Evolutionary conservation across 2,329 filamentous ascomycete genomes (phyloP).

Genomic region (Pyricularia pennisetigena): DNA sequence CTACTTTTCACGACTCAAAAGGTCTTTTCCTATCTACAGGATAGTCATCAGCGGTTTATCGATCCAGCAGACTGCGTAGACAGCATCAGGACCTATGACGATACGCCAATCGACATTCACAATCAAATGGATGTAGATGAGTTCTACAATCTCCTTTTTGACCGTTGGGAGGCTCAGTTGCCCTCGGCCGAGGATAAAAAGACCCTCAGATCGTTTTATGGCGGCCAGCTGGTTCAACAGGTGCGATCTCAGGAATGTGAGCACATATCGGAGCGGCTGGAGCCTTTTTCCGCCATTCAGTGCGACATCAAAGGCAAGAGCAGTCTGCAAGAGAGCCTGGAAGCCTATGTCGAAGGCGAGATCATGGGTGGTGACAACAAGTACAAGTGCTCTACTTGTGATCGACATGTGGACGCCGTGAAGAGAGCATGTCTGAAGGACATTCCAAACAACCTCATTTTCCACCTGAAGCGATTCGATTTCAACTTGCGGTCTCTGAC

Average conservation of each 20-base stretch:
- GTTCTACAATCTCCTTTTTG: slow-evolving; percentile 91
- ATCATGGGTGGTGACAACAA: slow-evolving; percentile 98
- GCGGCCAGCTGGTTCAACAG: slow-evolving; percentile 86
- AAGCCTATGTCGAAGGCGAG: slow-evolving; percentile 93
- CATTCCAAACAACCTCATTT: slow-evolving; percentile 87
- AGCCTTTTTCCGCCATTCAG: slow-evolving; percentile 89
- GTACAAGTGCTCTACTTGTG: slow-evolving; percentile 91
- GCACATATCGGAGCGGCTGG: slow-evolving; percentile 83
- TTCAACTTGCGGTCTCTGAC: slow-evolving; percentile 69
- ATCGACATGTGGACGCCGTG: slow-evolving; percentile 82
- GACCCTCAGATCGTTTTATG: slow-evolving; percentile 73
- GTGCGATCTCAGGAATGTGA: slow-evolving; percentile 91
- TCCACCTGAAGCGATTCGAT: slow-evolving; percentile 84
- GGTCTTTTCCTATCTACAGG: slow-evolving; percentile 80
- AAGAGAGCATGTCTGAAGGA: slow-evolving; percentile 89
- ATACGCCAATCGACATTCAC: slow-evolving; percentile 71
- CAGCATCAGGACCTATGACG: slow-evolving; percentile 74
- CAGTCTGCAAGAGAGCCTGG: slow-evolving; percentile 74
- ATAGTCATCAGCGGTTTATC: slow-evolving; percentile 62
- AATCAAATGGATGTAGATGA: slow-evolving; percentile 98
- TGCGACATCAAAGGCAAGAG: slow-evolving; percentile 93
- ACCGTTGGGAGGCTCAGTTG: slow-evolving; percentile 81
- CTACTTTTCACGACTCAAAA: slow-evolving; percentile 70
- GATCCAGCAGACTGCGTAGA: slow-evolving; percentile 65
- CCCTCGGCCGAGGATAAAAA: slow-evolving; percentile 56